Base-by-base conservation (phyloP, 73 alveolate species). In the Paramecium pentaurelia region DNA sequence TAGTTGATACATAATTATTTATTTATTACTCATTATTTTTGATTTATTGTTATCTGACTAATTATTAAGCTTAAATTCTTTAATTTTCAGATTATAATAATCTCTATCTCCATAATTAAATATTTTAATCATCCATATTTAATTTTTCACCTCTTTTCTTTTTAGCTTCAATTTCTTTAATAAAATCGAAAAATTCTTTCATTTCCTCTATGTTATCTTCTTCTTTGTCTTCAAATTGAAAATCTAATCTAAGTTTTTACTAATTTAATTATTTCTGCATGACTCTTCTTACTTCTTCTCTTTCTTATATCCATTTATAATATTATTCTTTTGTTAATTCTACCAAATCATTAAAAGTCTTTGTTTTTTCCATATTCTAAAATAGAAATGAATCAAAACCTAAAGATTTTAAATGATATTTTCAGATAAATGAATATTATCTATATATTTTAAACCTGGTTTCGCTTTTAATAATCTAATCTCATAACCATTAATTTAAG, bases 31-130 rank as follows among this genome's bases (percentile, higher is more conserved):
- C 88, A 36, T 58, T 87, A 34, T 68, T 49, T 64, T 18, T 73
- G 18, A 58, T 32, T 68, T 87, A n/a, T 20, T 64, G 42, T 20
- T 60, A 37, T 12, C 49, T 64, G 1, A 64, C 11, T 28, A 58
- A 38, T 12, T 87, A 27, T 8, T 58, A 40, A 16, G 84, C 77
- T 64, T 87, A 37, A 9, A 40, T 40, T 18, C 84, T 49, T 18
- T 34, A 38, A 18, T 73, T 37, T 40, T 87, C 93, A 22, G 54
- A 58, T 38, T 37, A 44, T 30, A 40, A 16, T 37, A 87, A 11
- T 87, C 73, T 87, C 28, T 87, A 20, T 44, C 93, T 87, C 93
- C 93, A 87, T 11, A 60, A 34, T 60, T 87, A 40, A n/a, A 87
- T 42, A 37, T 75, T 87, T 40, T 87, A 51, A 58, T 60, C 68